Base-by-base conservation (phyloP, 179 eudicot genomes). In the Carnegiea gigantea region DNA sequence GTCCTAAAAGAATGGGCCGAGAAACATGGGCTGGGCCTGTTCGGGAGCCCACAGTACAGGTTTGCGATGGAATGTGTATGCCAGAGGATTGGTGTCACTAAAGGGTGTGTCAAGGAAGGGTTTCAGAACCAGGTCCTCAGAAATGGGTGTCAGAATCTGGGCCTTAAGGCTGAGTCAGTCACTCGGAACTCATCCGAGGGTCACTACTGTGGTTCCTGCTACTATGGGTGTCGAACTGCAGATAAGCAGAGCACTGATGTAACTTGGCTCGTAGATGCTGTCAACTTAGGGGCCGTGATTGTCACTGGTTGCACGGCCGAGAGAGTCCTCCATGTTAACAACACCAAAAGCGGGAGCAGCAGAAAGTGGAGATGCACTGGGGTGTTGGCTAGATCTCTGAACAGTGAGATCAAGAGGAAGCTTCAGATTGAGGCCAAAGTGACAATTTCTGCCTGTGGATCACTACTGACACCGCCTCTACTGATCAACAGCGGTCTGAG, bases 241-340 rank as follows among this genome's bases (percentile, higher is more conserved):
- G 91, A 88, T 68, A 90, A 91, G 79, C 87, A 87, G 36, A 91
- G 94, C 49, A 85, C 90, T 1, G 88, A 86, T 62, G 64, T 84
- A 18, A 90, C 94, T 77, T 91, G 94, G 94, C 89, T 91, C 0
- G 94, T 90, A 1, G 94, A 91, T 77, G 91, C 92, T 30, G 92
- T 91, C 17, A 30, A 54, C 2, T 76, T 83, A 13, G 90, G 92
- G n/a, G 91, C 92, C 12, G 92, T 91, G 46, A 87, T 91, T 74
- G 53, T 91, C 75, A 83, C 90, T 0, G 94, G 91, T 46, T 91
- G 94, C 77, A 85, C 87, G 78, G 94, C 94, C 6, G 90, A 90
- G 70, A 86, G 51, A 23, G 73, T 88, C 3, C 48, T 91, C 10
- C 49, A 65, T 11, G 38, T 65, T 65, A 9, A 26, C 15, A 65